A percentile compares a stretch with the other conserved stretches of the same genome.
These are phyloP conservation scores for Schizosaccharomyces japonicus DNA, from an alignment of 805 yeast species.

Conservation along the genomic window DNA sequence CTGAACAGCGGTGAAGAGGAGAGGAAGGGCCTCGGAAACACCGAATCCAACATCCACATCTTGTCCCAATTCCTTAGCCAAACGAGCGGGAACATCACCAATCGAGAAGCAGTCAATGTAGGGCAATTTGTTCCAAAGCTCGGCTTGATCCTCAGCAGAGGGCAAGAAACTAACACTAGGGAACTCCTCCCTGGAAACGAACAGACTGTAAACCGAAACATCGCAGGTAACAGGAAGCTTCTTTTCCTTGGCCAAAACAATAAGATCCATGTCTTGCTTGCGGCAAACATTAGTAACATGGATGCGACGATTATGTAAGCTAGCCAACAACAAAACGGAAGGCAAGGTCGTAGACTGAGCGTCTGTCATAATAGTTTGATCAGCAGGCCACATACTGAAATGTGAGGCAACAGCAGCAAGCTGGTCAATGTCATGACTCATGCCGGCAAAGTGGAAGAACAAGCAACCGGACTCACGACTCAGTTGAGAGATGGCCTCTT, in stretches of 20 bases:
- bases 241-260: constrained; percentile 65
- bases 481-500: constrained; percentile 35
- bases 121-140: constrained; percentile 53
- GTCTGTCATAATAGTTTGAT: constrained; percentile 72
- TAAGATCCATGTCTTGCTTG: constrained; percentile 59
- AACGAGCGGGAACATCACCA: constrained; percentile 51
- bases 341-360: constrained; percentile 82
- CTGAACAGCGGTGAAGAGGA: constrained; percentile 56
- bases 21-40: constrained; percentile 55
- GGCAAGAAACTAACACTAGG: constrained; percentile 56
- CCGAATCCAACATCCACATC: constrained; percentile 50
- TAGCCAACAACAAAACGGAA: constrained; percentile 70
- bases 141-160: constrained; percentile 52
- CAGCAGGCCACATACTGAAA: constrained; percentile 60
- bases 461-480: constrained; percentile 50
- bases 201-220: constrained; percentile 57
- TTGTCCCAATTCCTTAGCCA: constrained; percentile 42
- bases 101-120: constrained; percentile 68
- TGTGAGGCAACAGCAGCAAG: constrained; percentile 62
- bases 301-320: constrained; percentile 59
- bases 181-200: constrained; percentile 41
- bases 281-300: constrained; percentile 73
- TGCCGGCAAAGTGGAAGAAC: constrained; percentile 57
- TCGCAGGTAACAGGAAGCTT: constrained; percentile 71
- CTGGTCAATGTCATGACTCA: constrained; percentile 30